Conservation (phyloP, 1,139 yeast species). For the Yamadazyma friedrichii region DNA sequence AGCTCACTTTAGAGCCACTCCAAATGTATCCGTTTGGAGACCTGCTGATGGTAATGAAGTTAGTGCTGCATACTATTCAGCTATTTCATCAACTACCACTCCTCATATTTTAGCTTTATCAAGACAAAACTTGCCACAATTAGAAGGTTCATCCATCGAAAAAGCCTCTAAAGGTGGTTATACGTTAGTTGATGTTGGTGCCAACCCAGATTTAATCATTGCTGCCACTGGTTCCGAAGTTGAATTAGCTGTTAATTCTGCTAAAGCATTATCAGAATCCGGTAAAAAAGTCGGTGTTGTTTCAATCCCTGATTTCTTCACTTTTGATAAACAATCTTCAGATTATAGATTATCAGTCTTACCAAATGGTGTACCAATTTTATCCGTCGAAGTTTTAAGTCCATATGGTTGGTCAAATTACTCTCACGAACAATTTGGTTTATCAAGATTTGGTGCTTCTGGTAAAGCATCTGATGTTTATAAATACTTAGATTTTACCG, state of each 20-base stretch:
- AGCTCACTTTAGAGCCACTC: slow-evolving; percentile 96
- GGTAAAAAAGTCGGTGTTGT: slow-evolving; percentile 68
- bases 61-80: slow-evolving; percentile 90
- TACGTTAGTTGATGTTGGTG: slow-evolving; percentile 56
- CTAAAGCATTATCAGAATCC: slow-evolving; percentile 61
- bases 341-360: slow-evolving; percentile 83
- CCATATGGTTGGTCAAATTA: slow-evolving; percentile 93
- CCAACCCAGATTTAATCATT: slow-evolving; percentile 72
- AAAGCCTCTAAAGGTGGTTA: slow-evolving; percentile 96
- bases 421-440: slow-evolving; percentile 96
- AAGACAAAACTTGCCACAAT: slow-evolving; percentile 97
- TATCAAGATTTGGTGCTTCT: slow-evolving; percentile 96
- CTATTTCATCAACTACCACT: slow-evolving; percentile 68
- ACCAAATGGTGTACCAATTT: slow-evolving; percentile 92
- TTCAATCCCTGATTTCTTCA: slow-evolving; percentile 88
- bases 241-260: slow-evolving; percentile 75
- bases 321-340: slow-evolving; percentile 79
- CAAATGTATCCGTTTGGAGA: slow-evolving; percentile 97
- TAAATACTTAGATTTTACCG: slow-evolving; percentile 86
- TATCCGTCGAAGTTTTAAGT: slow-evolving; percentile 93
- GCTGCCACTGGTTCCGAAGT: slow-evolving; percentile 98
- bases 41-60: slow-evolving; percentile 99
- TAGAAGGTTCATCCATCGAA: slow-evolving; percentile 90
- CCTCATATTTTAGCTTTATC: slow-evolving; percentile 92
- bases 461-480: slow-evolving; percentile 86